Conservation (phyloP, 305 asterid species). For the Fraxinus greggii region DNA sequence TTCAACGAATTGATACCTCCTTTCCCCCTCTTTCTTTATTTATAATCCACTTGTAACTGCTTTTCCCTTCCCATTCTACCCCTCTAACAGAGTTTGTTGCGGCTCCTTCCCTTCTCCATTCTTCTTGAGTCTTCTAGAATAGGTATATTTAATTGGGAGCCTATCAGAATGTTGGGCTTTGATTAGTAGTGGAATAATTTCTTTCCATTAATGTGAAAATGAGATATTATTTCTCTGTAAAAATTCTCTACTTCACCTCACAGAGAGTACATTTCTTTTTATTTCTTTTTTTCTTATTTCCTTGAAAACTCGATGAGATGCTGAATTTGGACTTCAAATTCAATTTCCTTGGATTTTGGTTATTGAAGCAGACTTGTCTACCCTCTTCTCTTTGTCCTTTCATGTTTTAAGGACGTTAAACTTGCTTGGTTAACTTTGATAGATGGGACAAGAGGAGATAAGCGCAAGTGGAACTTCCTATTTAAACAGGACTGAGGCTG, state of each 20-base stretch:
- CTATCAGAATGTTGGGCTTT: slow-evolving; percentile 5
- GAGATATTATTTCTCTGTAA: neutral
- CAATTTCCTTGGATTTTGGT: slow-evolving; percentile 7
- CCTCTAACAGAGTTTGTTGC: neutral
- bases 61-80: neutral
- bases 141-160: neutral
- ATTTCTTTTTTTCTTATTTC: neutral
- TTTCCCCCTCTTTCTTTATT: neutral
- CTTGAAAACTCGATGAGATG: neutral
- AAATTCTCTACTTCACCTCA: neutral
- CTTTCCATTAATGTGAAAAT: slow-evolving; percentile 15
- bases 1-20: neutral
- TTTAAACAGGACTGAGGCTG: slow-evolving; percentile 96
- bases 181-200: neutral
- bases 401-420: slow-evolving; percentile 12
- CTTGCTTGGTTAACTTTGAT: slow-evolving; percentile 25
- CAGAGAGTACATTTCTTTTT: neutral
- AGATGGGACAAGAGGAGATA: slow-evolving; percentile 99
- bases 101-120: neutral
- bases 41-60: neutral
- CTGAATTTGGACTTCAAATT: neutral
- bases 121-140: neutral
- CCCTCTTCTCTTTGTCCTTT: slow-evolving; percentile 13
- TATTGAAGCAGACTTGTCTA: slow-evolving; percentile 13
- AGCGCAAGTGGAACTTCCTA: slow-evolving; percentile 99